These are phyloP conservation scores for Globisporangium nodosum DNA, from an alignment of 352 stramenopile genomes.

Conservation along the genomic window DNA sequence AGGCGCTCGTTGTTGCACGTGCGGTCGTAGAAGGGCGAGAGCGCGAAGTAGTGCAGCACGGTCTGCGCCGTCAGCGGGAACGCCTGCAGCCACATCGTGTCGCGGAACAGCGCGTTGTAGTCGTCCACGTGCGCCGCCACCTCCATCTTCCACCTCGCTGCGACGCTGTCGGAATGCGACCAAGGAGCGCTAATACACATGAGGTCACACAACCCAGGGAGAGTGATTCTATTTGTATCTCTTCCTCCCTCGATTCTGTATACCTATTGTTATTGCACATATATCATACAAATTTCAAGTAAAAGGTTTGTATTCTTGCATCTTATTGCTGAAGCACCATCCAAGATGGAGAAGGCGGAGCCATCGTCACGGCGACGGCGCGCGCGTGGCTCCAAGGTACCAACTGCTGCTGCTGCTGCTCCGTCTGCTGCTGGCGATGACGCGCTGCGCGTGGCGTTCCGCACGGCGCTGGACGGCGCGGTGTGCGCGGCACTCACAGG, in stretches of 20 bases:
- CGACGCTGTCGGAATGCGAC: background rate
- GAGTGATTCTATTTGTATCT: too few species aligned
- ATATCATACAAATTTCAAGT: too few species aligned
- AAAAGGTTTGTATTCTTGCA: too few species aligned
- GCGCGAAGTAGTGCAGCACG: conserved; percentile 85
- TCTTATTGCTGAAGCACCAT: too few species aligned
- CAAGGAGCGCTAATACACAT: background rate
- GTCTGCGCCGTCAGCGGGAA: conserved; percentile 82
- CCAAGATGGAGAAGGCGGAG: background rate
- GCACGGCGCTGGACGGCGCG: conserved; percentile 35
- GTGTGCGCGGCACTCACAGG: conserved; percentile 30
- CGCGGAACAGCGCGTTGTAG: conserved; percentile 85
- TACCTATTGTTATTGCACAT: too few species aligned
- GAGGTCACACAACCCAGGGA: too few species aligned
- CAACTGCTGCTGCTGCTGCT: background rate
- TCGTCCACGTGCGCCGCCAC: conserved; percentile 68
- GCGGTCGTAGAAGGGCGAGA: conserved; percentile 86
- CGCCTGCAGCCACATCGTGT: conserved; percentile 85
- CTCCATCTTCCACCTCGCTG: conserved; percentile 41
- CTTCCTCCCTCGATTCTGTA: too few species aligned
- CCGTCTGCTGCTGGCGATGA: conserved; percentile 1
- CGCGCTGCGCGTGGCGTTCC: conserved; percentile 28
- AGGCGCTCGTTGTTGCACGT: conserved; percentile 89
- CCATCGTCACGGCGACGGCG: background rate
- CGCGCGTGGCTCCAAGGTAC: too few species aligned